Percentiles rank a stretch among this genome's conserved stretches.
phyloP scores from a whole-genome alignment of 305 asterid species.

The Fraxinus sp. region DNA sequence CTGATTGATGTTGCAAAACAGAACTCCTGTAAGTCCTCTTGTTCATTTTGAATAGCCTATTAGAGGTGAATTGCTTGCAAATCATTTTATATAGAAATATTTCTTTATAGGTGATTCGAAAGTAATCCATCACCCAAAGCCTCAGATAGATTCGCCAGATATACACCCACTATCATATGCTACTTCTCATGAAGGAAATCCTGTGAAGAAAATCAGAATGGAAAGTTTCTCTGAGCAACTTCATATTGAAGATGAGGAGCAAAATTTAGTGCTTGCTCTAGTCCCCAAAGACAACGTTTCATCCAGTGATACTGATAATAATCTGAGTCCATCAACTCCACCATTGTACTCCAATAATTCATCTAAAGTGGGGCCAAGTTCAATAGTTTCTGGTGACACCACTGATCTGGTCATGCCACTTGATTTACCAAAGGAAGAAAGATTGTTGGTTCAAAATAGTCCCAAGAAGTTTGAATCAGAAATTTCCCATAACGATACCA shows the following conservation, averaged over 20 bases:
- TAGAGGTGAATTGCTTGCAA: conserved; percentile 2
- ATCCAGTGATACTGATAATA: conserved; percentile 24
- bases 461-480: conserved; percentile 25
- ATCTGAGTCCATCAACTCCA: conserved; percentile 26
- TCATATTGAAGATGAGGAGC: conserved; percentile 21
- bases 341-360: conserved; percentile 22
- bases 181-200: conserved; percentile 10
- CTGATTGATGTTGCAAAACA: conserved; percentile 59
- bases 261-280: neutral
- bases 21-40: conserved; percentile 32
- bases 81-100: conserved; percentile 5
- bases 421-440: conserved; percentile 23
- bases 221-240: conserved; percentile 26
- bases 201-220: conserved; percentile 6
- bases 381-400: conserved; percentile 23
- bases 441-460: conserved; percentile 15
- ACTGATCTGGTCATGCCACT: conserved; percentile 10
- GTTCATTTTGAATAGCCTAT: neutral
- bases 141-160: conserved; percentile 29
- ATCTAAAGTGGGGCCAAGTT: conserved; percentile 24
- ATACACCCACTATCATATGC: conserved; percentile 5
- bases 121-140: conserved; percentile 27
- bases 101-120: conserved; percentile 38
- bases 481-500: neutral
- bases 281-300: conserved; percentile 26